Base-by-base conservation (phyloP, 148 eudicot genomes). In the Vaccinium macrocarpon region DNA sequence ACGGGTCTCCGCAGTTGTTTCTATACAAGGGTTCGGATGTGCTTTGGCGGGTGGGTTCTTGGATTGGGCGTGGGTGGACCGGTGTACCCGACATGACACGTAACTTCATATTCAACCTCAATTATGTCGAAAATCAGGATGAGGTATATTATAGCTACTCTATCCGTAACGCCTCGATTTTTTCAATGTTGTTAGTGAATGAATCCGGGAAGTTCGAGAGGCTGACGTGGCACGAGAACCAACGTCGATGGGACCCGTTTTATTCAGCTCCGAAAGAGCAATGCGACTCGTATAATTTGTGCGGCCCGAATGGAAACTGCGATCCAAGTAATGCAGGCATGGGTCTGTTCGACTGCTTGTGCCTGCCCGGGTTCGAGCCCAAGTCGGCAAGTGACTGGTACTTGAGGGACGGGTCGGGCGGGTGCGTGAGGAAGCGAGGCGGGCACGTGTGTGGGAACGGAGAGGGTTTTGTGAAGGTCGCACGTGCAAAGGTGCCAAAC, bases 311-410 rank as follows among this genome's bases (percentile, higher is more conserved):
- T 81, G 93, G 91, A 19, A 71, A 27, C 72, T 91, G 91, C 42
- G 78, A 90, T 82, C 75, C 82, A 3, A 3, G 5, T 6, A 2
- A 48, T 3, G 23, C 74, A 6, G 82, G 76, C 32, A 57, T 78
- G 42, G 87, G 51, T 2, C 85, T 81, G 38, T 91, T 83, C 64
- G 87, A 82, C 72, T 91, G 93, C 86, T 56, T 15, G 10, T 91
- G 93, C 59, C 75, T 86, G 76, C 91, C 91, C 35, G 93, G 91
- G 84, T 91, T 86, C 52, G 72, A 82, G 46, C 93, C 93, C 56
- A 90, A 88, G 81, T 88, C 85, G 3, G 46, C 86, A 19, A 72
- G 71, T 70, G 93, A 91, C 29, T 91, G 93, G 93, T 86, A 85
- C 59, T 53, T 91, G 14, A 85, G 91, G 81, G 91, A 91, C 27